phyloP scores from a whole-genome alignment of 2,329 filamentous ascomycete genomes.

The Neonectria sp. region DNA sequence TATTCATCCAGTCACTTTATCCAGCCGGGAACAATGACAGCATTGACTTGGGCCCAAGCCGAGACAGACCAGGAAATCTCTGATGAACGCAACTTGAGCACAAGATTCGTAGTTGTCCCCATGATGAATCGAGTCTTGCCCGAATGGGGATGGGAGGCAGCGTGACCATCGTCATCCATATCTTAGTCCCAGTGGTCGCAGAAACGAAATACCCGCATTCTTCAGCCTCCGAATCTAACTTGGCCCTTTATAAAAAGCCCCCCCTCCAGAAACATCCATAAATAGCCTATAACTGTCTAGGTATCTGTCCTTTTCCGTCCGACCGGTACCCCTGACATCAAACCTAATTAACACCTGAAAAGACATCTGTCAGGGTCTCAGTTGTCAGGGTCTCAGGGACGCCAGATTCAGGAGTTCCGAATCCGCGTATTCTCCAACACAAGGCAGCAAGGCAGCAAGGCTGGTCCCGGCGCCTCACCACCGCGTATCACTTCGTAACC shows the following conservation, averaged over 20 bases:
- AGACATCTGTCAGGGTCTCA: neutral
- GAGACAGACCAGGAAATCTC: neutral
- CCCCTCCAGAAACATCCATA: slow-evolving; percentile 14
- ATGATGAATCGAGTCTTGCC: slow-evolving; percentile 12
- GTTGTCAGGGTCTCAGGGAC: neutral
- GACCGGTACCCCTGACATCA: slow-evolving; percentile 18
- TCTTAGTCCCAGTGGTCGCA: slow-evolving; percentile 5
- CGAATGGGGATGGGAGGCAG: slow-evolving; percentile 8
- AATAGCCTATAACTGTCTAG: neutral
- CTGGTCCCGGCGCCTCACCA: neutral
- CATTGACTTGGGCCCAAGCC: slow-evolving; percentile 7
- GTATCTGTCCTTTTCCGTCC: slow-evolving; percentile 9
- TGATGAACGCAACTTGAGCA: neutral
- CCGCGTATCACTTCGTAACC: neutral
- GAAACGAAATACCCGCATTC: slow-evolving; percentile 3
- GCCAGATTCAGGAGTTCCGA: neutral
- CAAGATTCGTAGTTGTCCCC: too few relatives aligned
- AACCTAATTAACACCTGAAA: slow-evolving; percentile 3
- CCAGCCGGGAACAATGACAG: slow-evolving; percentile 8
- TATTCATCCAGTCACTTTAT: neutral
- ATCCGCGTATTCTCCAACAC: slow-evolving; percentile 2
- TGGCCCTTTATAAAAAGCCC: slow-evolving; percentile 19
- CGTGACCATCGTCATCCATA: slow-evolving; percentile 26
- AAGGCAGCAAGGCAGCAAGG: neutral
- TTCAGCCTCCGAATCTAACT: slow-evolving; percentile 8